Percentiles rank a stretch among this genome's conserved stretches.
These are phyloP conservation scores for Candida adriatica DNA, from an alignment of 805 yeast species.

Conservation along the genomic window DNA sequence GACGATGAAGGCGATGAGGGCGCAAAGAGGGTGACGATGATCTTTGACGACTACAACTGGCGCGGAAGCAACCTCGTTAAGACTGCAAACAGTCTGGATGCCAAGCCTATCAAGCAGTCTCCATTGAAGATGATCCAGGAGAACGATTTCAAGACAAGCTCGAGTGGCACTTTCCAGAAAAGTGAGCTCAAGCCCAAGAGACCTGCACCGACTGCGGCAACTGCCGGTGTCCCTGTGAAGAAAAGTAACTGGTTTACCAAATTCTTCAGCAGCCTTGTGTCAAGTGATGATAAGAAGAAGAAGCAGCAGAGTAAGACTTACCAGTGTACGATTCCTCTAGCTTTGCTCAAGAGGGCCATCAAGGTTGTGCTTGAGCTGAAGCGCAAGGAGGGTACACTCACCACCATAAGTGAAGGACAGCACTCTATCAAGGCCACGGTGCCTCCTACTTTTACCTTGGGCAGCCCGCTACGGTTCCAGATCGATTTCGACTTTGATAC, in stretches of 20 bases:
- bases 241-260: conserved; percentile 34
- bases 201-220: conserved; percentile 21
- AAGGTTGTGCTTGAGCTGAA: conserved; percentile 38
- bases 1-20: conserved; percentile 19
- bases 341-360: conserved; percentile 19
- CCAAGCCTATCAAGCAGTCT: conserved; percentile 14
- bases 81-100: not conserved
- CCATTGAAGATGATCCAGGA: conserved; percentile 20
- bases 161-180: conserved; percentile 16
- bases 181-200: conserved; percentile 11
- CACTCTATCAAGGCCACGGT: conserved; percentile 39
- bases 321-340: conserved; percentile 15
- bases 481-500: conserved; percentile 35
- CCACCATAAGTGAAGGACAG: conserved; percentile 36
- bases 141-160: conserved; percentile 10
- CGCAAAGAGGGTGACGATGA: conserved; percentile 23
- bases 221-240: conserved; percentile 14
- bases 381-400: conserved; percentile 43
- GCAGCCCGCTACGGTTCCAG: conserved; percentile 40
- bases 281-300: conserved; percentile 8
- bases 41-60: conserved; percentile 19
- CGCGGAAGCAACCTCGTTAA: too few species aligned
- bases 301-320: conserved; percentile 9
- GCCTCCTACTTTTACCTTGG: conserved; percentile 39
- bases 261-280: conserved; percentile 25